Evolutionary conservation across 441 rosid species (phyloP), one percentile per base, ranked within the genome.

Genomic region (Syzygium syzygioides): DNA sequence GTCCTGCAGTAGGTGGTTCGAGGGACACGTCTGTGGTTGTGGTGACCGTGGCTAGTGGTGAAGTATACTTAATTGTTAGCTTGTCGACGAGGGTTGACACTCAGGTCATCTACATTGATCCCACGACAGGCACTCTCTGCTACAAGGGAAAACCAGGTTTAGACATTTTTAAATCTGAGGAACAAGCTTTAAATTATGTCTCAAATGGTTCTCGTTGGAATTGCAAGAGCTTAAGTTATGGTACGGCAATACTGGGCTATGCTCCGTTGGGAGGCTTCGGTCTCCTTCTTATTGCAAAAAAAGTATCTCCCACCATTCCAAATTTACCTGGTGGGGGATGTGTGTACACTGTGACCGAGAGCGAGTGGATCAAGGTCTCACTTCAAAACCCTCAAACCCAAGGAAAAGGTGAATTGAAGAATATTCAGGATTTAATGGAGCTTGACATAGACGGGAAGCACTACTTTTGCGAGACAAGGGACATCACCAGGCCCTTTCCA

Each of bases 361-460:
- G 95, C 90, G 98, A 96, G 45, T 96, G 99, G 99, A 94, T 97
- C 88, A 97, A 96, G 93, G 91, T 95, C 88, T 88, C 97, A 45
- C 97, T 97, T 90, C 94, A 95, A 86, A 94, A 95, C 91, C 97
- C 99, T 90, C 94, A 95, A 91, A 93, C 95, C 62, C 99, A 94
- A 90, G 99, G 98, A 87, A 98, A 96, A 94, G 98, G 98, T 80
- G 99, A 98, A 88, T 86, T 90, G 50, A 98, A 96, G 93, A 98
- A 95, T 93, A 87, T 96, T 93, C 98, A 92, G 89, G 99, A 97
- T 89, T 95, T 98, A 90, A 91, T 96, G 54, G 99, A 98, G 89
- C 95, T 98, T 87, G 99, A 97, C 55, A 96, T 98, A 79, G 99
- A 97, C 87, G 99, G 99, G 91, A 98, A 94, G 90, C 99, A 98